Evolutionary conservation across 441 rosid species (phyloP), one percentile per base, ranked within the genome.

Genomic region (Arabidopsis lyrata): DNA sequence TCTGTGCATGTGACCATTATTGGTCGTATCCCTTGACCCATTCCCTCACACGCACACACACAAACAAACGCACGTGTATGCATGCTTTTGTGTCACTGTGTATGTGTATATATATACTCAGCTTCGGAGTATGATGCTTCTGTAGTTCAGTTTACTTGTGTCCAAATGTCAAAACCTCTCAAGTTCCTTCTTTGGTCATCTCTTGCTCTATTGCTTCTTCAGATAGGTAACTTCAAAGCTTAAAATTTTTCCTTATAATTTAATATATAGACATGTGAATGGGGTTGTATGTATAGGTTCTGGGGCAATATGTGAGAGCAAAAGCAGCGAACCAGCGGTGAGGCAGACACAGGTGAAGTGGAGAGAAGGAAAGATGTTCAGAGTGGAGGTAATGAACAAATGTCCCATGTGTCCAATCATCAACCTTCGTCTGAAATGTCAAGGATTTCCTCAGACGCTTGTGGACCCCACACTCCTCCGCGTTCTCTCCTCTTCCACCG

Each of bases 321-420:
- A 45, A 72, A 66, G 69, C 64, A 72, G 66, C 18, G 64, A 50
- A 53, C 80, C 80, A 9, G 20, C n/a, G 14, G 77, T 77, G 64
- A 77, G 4, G 72, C 91, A 87, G 67, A 80, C 81, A 6, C 81
- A 70, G 31, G 74, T 82, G 66, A 53, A 59, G 52, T 15, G 57
- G 58, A 47, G 58, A 31, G 73, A 84, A 16, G 60, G 54, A 24
- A 70, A 78, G 80, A 62, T 64, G 75, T 85, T 60, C 48, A 82
- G 4, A 74, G 91, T 84, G 48, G 82, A 82, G 63, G 80, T 87
- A 29, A 67, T 66, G 65, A 87, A 85, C 77, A 82, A 61, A 52
- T 85, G 89, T 55, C 89, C 86, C 2, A 82, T 77, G 82, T 87
- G 87, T 56, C 91, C 91, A 6, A 66, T 83, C 32, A 85, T 85